Evolutionary conservation across 139 green algal species (phyloP), one percentile per base, ranked within the genome.

Genomic region (Edaphochlamys debaryana): DNA sequence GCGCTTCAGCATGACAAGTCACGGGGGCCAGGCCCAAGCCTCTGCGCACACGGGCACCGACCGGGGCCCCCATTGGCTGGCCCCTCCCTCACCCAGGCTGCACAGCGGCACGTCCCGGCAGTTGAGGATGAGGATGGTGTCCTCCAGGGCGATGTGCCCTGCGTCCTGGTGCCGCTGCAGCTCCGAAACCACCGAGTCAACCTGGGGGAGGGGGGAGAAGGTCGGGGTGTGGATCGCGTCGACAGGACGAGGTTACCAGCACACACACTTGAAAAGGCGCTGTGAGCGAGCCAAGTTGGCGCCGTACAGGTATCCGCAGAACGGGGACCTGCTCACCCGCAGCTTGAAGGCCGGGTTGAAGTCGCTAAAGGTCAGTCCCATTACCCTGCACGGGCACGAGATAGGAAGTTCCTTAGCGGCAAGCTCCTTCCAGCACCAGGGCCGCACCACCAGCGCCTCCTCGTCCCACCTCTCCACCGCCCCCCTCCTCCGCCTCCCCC

Each of bases 91-190:
- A 84, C 78, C 66, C 17, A 76, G 45, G 4, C 50, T 38, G 66
- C 78, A 84, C 48, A 84, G 19, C 1, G 78, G 78, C 45, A 84
- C 78, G 48, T 84, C 78, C 27, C 78, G 66, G 2, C 62, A 20
- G 64, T 84, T 84, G 36, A 69, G 34, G 3, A 84, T 76, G 66
- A 84, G 73, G 23, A 84, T 56, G 27, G 48, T 69, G 48, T 84
- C 66, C 66, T 68, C 48, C 78, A 84, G 78, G 36, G 30, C 27
- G 9, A 84, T 56, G 48, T 36, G 20, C 8, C 78, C 78, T 27
- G 8, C 78, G 45, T 84, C 66, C 27, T 77, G 66, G 64, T 66
- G 32, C 25, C 66, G 66, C 29, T 76, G 66, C 42, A 84, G 66
- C 78, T 84, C 78, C 48, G 48, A 62, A 32, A 84, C 78, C 78